Conservation (phyloP, 257 asterid species). For the Avicennia marina region DNA sequence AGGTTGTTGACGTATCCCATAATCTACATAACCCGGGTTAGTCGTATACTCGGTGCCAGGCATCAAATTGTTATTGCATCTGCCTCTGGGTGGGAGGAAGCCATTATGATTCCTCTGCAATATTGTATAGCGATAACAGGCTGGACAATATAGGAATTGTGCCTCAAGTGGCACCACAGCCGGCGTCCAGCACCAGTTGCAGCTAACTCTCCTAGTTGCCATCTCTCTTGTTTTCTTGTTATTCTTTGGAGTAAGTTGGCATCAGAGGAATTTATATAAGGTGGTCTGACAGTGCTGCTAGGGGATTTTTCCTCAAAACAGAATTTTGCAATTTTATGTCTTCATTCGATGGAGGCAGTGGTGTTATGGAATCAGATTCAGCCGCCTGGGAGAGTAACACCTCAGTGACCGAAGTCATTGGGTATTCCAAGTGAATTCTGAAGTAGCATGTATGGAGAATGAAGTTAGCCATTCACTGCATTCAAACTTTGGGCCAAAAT, state of each 20-base stretch:
- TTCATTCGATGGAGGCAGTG: constrained; percentile 1
- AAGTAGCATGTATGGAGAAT: too few species aligned
- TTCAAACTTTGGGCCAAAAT: too few species aligned
- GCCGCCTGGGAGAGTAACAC: neutral
- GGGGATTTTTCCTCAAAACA: too few species aligned
- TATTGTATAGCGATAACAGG: constrained; percentile 16
- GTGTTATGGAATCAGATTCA: constrained; percentile 41
- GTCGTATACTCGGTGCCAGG: constrained; percentile 5
- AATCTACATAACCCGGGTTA: constrained; percentile 16
- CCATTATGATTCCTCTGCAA: neutral
- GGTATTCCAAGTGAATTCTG: neutral
- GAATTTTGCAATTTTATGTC: neutral
- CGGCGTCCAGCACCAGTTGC: constrained; percentile 33
- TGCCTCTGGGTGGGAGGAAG: constrained; percentile 18
- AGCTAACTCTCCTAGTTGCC: constrained; percentile 27
- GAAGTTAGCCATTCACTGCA: too few species aligned
- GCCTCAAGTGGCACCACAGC: constrained; percentile 20
- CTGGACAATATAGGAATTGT: constrained; percentile 22
- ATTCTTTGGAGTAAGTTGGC: constrained; percentile 15
- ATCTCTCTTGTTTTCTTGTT: constrained; percentile 15
- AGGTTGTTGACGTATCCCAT: constrained; percentile 14
- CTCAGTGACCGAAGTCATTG: neutral
- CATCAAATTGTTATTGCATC: constrained; percentile 9
- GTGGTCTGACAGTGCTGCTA: neutral
- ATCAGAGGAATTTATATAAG: constrained; percentile 9